phyloP scores from a whole-genome alignment of 805 yeast genomes.

The Lachancea fermentati region DNA sequence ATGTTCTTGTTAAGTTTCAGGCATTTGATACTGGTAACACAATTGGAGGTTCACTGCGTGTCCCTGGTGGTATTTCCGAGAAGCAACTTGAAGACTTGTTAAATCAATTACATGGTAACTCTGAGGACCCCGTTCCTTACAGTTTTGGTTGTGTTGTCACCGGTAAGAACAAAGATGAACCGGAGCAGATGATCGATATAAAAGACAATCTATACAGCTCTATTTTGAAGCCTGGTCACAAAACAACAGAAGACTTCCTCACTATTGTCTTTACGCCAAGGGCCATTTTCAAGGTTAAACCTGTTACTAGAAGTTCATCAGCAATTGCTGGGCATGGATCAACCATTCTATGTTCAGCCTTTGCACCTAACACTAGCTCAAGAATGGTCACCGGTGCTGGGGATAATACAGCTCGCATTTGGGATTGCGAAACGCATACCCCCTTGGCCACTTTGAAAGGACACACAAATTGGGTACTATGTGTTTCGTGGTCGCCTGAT shows the following conservation, averaged over 20 bases:
- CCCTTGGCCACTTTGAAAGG: slow-evolving; percentile 77
- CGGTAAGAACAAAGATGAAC: slow-evolving; percentile 35
- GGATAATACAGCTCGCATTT: slow-evolving; percentile 88
- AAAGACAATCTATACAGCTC: slow-evolving; percentile 72
- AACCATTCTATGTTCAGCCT: slow-evolving; percentile 84
- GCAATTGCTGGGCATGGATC: slow-evolving; percentile 95
- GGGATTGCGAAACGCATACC: slow-evolving; percentile 96
- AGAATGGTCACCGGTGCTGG: slow-evolving; percentile 95
- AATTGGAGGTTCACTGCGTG: slow-evolving; percentile 79
- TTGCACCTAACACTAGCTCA: slow-evolving; percentile 84
- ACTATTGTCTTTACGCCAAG: slow-evolving; percentile 90
- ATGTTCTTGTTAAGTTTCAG: slow-evolving; percentile 82
- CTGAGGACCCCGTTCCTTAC: slow-evolving; percentile 86
- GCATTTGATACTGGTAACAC: slow-evolving; percentile 90
- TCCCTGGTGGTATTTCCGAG: slow-evolving; percentile 84
- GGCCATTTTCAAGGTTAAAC: slow-evolving; percentile 88
- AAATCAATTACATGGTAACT: slow-evolving; percentile 65
- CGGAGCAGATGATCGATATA: slow-evolving; percentile 55
- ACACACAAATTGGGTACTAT: slow-evolving; percentile 89
- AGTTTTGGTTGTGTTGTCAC: slow-evolving; percentile 64
- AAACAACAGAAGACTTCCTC: slow-evolving; percentile 88
- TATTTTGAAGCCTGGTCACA: slow-evolving; percentile 77
- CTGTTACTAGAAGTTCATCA: slow-evolving; percentile 85
- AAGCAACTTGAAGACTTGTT: slow-evolving; percentile 82
- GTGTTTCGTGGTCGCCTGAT: slow-evolving; percentile 88